Evolutionary conservation across 495 filamentous ascomycete genomes (phyloP).

Genomic region (Talaromyces thailandensis): DNA sequence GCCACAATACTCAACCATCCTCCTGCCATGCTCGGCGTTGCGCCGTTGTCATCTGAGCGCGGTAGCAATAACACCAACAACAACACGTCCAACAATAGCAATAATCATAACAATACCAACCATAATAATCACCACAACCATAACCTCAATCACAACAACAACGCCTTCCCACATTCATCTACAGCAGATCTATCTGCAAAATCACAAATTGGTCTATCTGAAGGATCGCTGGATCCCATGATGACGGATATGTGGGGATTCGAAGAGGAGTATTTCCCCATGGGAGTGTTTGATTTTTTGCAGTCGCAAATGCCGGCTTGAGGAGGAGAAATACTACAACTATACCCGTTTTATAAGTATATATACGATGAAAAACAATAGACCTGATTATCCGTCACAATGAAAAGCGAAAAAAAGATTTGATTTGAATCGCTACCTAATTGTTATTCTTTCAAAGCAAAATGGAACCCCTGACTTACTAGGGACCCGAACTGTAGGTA

Average conservation of each 20-base stretch:
- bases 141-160: background rate
- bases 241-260: constrained; percentile 41
- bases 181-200: constrained; percentile 13
- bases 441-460: background rate
- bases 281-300: constrained; percentile 40
- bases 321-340: background rate
- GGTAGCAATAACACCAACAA: constrained; percentile 23
- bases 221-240: constrained; percentile 38
- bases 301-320: constrained; percentile 40
- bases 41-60: constrained; percentile 36
- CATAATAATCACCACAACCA: background rate
- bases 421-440: background rate
- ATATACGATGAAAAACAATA: background rate
- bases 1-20: constrained; percentile 34
- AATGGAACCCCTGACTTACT: background rate
- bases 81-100: background rate
- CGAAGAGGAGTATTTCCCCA: constrained; percentile 41
- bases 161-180: constrained; percentile 5
- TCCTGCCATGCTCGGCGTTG: constrained; percentile 30
- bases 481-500: background rate
- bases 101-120: background rate
- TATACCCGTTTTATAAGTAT: background rate
- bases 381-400: background rate
- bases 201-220: constrained; percentile 28
- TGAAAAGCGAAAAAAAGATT: background rate